Percentiles rank a stretch among this genome's conserved stretches.
phyloP scores from a whole-genome alignment of 345 rosid species.

The Gossypium thurberi region DNA sequence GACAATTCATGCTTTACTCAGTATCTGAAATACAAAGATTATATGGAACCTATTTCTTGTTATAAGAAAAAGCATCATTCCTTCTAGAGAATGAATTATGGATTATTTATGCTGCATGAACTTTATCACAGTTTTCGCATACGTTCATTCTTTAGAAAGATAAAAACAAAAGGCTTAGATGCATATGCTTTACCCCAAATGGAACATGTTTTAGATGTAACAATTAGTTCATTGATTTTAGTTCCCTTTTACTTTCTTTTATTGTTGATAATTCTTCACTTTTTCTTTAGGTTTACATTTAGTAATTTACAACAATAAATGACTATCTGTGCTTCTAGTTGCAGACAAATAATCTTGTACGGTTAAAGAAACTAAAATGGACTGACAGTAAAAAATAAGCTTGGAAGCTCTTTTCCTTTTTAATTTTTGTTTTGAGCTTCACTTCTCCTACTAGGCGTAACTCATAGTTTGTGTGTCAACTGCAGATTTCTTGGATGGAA shows the following conservation, averaged over 20 bases:
- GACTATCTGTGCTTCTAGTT: not conserved
- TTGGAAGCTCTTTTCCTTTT: not conserved
- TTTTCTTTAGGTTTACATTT: not conserved
- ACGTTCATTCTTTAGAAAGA: not conserved
- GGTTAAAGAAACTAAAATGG: not conserved
- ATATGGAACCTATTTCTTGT: too few species aligned
- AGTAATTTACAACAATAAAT: not conserved
- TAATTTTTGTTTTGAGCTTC: conserved; percentile 9
- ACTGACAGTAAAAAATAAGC: not conserved
- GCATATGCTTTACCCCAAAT: not conserved
- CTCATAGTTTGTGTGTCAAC: conserved; percentile 8
- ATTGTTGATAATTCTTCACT: not conserved
- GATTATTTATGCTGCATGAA: not conserved
- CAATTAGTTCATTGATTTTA: not conserved
- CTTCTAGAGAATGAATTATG: not conserved
- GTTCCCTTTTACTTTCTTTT: not conserved
- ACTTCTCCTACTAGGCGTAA: conserved; percentile 1
- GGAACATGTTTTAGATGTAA: not conserved
- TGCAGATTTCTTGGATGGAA: conserved; percentile 99
- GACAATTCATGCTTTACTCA: not conserved
- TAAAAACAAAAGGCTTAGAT: not conserved
- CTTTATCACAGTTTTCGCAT: not conserved
- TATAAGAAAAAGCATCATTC: not conserved
- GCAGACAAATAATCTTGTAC: not conserved
- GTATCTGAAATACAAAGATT: too few species aligned